Conservation (phyloP, 2,329 filamentous ascomycete genomes). For the Capronia coronata region DNA sequence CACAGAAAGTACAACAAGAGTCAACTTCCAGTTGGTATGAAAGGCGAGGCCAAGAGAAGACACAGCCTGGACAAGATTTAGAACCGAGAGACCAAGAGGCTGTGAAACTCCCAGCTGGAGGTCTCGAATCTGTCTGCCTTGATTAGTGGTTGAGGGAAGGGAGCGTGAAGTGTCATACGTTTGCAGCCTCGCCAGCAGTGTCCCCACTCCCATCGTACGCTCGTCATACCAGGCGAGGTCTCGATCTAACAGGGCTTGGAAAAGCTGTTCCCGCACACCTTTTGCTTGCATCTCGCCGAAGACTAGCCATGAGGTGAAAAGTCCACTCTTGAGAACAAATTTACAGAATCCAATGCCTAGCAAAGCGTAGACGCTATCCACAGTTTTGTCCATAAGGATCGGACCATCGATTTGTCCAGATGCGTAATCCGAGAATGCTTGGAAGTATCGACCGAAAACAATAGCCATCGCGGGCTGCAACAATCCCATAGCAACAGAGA, state of each 20-base stretch:
- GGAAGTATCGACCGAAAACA: slow-evolving; percentile 68
- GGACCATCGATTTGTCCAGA: slow-evolving; percentile 45
- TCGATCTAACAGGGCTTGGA: slow-evolving; percentile 61
- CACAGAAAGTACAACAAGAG: slow-evolving; percentile 67
- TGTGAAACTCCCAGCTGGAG: slow-evolving; percentile 75
- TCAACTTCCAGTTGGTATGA: slow-evolving; percentile 75
- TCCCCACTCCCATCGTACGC: slow-evolving; percentile 62
- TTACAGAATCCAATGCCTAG: slow-evolving; percentile 56
- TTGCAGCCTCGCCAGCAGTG: slow-evolving; percentile 65
- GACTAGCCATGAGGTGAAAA: slow-evolving; percentile 64
- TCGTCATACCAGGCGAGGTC: slow-evolving; percentile 79
- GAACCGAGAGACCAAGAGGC: slow-evolving; percentile 64
- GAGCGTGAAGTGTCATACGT: slow-evolving; percentile 49
- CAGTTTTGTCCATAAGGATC: slow-evolving; percentile 52
- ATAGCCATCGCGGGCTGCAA: slow-evolving; percentile 61
- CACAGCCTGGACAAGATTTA: slow-evolving; percentile 57
- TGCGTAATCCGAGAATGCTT: slow-evolving; percentile 61
- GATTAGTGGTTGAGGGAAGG: slow-evolving; percentile 2
- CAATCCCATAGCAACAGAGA: slow-evolving; percentile 55
- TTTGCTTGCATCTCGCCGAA: slow-evolving; percentile 78
- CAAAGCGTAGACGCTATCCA: slow-evolving; percentile 57
- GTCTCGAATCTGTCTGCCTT: slow-evolving; percentile 68
- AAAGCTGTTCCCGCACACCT: slow-evolving; percentile 58
- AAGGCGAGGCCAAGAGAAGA: slow-evolving; percentile 66
- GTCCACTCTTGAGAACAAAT: slow-evolving; percentile 61